Base-by-base conservation (phyloP, 371 early-diverging fungal species). In the Rhizopus delemar region DNA sequence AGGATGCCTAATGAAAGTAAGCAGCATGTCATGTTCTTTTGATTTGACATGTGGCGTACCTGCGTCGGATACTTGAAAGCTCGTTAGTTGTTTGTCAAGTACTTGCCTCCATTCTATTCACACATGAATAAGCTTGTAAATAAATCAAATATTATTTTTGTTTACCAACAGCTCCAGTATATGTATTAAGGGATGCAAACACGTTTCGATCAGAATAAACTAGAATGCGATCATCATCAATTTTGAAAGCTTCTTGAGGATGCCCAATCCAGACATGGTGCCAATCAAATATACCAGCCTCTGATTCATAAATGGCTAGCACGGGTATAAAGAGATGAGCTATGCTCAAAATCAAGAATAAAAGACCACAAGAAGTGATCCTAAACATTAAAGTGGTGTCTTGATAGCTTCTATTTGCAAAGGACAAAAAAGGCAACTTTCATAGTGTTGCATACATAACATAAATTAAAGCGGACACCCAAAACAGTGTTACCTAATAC, bases 131-230 rank as follows among this genome's bases (percentile, higher is more conserved):
- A 9, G 39, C 4, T 43, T 43, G 13, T 13, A 43, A 43, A 43
- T 13, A 43, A 43, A 43, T 0, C 8, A 43, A 43, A 43, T 43
- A 4, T 8, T 46, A 28, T 32, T 22, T 6, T 28, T 46, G 31
- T 75, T 53, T 74, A 88, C 89, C 78, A 36, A 86, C 66, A 46
- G 76, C 75, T 29, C 89, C 88, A 4, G 79, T 76, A 39, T 79
- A 71, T 2, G 77, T 62, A 41, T 70, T 65, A 36, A 91, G 48
- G 13, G 82, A 68, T 0, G 89, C 88, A 32, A 91, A 57, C 3
- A 82, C 81, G 57, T 88, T 86, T 48, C 75, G 81, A 55, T 82
- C 80, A 4, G 90, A 85, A 15, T 78, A 85, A 22, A 87, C 80
- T 50, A 70, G 66, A 22, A 89, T 54, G 1, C 63, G 66, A 16